phyloP scores from a whole-genome alignment of 2,329 filamentous ascomycete genomes.

The Cladosporium sp. region DNA sequence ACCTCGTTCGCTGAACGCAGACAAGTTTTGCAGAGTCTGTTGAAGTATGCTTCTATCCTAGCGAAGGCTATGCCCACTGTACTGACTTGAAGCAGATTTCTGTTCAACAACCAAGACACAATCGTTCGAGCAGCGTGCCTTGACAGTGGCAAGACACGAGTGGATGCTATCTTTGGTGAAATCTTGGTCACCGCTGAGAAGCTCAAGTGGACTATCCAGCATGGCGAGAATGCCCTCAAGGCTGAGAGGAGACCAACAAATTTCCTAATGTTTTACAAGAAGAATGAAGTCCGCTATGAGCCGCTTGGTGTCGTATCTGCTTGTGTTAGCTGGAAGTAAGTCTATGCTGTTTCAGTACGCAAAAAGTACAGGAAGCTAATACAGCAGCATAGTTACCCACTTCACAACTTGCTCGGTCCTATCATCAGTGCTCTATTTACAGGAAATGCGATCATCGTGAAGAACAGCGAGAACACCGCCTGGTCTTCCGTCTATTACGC shows the following conservation, averaged over 20 bases:
- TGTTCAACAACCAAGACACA: slow-evolving; percentile 84
- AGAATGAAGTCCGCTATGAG: slow-evolving; percentile 86
- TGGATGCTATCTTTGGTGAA: slow-evolving; percentile 92
- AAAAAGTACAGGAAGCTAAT: neutral
- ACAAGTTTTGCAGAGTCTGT: slow-evolving; percentile 75
- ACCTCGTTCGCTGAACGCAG: slow-evolving; percentile 77
- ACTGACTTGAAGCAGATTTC: slow-evolving; percentile 50
- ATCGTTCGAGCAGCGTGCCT: slow-evolving; percentile 84
- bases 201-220: slow-evolving; percentile 86
- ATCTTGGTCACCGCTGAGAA: slow-evolving; percentile 93
- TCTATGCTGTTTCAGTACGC: neutral
- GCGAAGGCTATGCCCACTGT: neutral
- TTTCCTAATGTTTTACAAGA: slow-evolving; percentile 92
- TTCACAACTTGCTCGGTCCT: slow-evolving; percentile 92
- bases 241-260: slow-evolving; percentile 79
- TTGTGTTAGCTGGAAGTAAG: slow-evolving; percentile 89
- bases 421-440: slow-evolving; percentile 88
- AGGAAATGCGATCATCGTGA: slow-evolving; percentile 89
- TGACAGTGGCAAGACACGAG: slow-evolving; percentile 93
- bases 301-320: slow-evolving; percentile 90
- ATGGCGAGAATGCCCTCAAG: slow-evolving; percentile 78
- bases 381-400: slow-evolving; percentile 42
- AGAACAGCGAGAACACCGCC: slow-evolving; percentile 91
- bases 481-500: slow-evolving; percentile 88
- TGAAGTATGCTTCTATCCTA: slow-evolving; percentile 52